These are phyloP conservation scores for Paraphoma sp. DNA, from an alignment of 2,329 filamentous ascomycete species.

Conservation along the genomic window DNA sequence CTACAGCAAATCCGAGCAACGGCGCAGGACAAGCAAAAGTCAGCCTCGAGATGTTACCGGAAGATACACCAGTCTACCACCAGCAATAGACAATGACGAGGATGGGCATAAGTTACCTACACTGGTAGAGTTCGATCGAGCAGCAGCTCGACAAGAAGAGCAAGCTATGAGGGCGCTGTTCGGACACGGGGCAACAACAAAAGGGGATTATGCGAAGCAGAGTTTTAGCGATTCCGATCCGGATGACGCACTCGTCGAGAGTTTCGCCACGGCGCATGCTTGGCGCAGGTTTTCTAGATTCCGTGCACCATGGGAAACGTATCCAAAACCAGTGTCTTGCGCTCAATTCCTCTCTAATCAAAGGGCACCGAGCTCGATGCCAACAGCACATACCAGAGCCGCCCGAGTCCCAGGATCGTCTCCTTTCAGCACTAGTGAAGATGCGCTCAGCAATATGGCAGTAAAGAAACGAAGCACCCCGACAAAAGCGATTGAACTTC, in stretches of 20 bases:
- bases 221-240: slow-evolving; percentile 18
- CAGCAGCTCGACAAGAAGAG: slow-evolving; percentile 55
- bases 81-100: neutral
- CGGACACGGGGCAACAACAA: slow-evolving; percentile 27
- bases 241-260: slow-evolving; percentile 19
- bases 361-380: slow-evolving; percentile 7
- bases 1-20: no score
- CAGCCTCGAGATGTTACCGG: slow-evolving; percentile 4
- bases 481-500: slow-evolving; percentile 20
- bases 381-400: neutral
- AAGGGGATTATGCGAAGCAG: slow-evolving; percentile 24
- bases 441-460: neutral
- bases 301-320: slow-evolving; percentile 59
- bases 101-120: slow-evolving; percentile 1
- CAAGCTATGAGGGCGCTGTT: slow-evolving; percentile 53
- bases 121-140: slow-evolving; percentile 55
- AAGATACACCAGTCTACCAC: slow-evolving; percentile 7
- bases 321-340: slow-evolving; percentile 17
- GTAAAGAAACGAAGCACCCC: slow-evolving; percentile 3
- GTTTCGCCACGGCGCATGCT: slow-evolving; percentile 42
- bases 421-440: slow-evolving; percentile 5
- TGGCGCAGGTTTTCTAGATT: slow-evolving; percentile 59
- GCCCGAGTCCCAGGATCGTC: neutral
- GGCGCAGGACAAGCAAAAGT: neutral
- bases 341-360: slow-evolving; percentile 27